Conservation (phyloP, 345 rosid species). For the Eucalyptus victrix region DNA sequence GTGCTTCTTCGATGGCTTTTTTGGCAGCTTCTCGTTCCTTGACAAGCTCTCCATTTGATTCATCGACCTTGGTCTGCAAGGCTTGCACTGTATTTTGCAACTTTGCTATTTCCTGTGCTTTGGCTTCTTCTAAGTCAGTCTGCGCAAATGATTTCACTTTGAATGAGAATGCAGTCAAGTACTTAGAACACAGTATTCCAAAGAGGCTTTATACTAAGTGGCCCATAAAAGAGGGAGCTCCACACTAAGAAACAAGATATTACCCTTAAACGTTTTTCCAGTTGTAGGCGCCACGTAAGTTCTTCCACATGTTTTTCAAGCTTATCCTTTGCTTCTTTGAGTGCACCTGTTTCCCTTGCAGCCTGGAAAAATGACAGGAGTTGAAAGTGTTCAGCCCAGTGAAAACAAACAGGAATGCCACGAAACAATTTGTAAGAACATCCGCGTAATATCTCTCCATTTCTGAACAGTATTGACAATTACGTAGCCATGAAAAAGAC, state of each 20-base stretch:
- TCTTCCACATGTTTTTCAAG: slow-evolving; percentile 43
- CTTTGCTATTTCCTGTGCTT: slow-evolving; percentile 26
- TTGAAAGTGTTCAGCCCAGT: background rate
- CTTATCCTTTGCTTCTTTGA: slow-evolving; percentile 38
- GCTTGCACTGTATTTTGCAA: slow-evolving; percentile 18
- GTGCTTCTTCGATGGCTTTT: slow-evolving; percentile 40
- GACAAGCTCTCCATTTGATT: slow-evolving; percentile 14
- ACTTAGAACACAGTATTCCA: background rate
- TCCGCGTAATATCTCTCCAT: background rate
- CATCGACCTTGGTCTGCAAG: slow-evolving; percentile 31
- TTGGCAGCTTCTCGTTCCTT: slow-evolving; percentile 27
- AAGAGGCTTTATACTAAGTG: background rate
- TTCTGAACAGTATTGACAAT: background rate
- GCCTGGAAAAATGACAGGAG: slow-evolving; percentile 8
- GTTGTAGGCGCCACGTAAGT: slow-evolving; percentile 33
- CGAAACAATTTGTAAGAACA: background rate
- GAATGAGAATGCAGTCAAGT: background rate
- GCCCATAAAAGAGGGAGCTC: background rate
- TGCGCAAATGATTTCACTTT: background rate
- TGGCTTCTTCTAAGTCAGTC: slow-evolving; percentile 42
- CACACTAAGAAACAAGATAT: background rate
- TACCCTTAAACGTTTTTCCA: slow-evolving; percentile 41
- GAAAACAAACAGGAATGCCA: background rate
- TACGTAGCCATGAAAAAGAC: background rate
- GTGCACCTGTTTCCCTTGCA: slow-evolving; percentile 39